A percentile compares a stretch with the other conserved stretches of the same genome.
These are phyloP conservation scores for Populus euphratica DNA, from an alignment of 345 rosid genomes.

Conservation along the genomic window DNA sequence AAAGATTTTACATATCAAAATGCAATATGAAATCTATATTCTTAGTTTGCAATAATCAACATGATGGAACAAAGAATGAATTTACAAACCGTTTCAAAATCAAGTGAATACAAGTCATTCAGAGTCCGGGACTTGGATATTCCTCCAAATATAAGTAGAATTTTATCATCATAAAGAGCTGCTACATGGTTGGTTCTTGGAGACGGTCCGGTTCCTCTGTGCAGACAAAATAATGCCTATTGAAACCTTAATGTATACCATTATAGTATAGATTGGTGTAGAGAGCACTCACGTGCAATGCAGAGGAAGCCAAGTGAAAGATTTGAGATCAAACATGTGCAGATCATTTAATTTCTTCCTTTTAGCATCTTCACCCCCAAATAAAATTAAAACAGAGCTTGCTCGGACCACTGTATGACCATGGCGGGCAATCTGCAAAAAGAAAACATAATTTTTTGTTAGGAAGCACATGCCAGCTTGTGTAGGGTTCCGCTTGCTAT, in stretches of 20 bases:
- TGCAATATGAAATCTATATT: not conserved
- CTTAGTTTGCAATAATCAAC: not conserved
- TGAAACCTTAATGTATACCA: constrained; percentile 1
- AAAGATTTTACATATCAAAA: constrained; percentile 8
- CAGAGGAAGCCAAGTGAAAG: constrained; percentile 92
- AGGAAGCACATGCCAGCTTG: not conserved
- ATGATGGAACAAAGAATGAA: constrained; percentile 1
- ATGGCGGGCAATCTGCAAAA: constrained; percentile 71
- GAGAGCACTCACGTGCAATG: constrained; percentile 73
- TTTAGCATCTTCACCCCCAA: constrained; percentile 91
- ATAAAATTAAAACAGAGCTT: constrained; percentile 68
- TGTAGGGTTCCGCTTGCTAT: not conserved
- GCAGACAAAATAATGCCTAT: constrained; percentile 1
- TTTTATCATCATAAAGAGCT: constrained; percentile 77
- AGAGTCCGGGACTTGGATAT: constrained; percentile 71
- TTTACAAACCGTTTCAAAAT: constrained; percentile 78
- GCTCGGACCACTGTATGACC: constrained; percentile 94
- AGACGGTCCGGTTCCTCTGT: constrained; percentile 85
- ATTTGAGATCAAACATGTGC: constrained; percentile 93
- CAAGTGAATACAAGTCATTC: constrained; percentile 90
- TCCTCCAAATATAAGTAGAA: constrained; percentile 81
- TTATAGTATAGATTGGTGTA: not conserved
- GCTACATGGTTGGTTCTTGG: constrained; percentile 88
- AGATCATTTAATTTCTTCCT: constrained; percentile 90
- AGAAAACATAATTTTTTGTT: constrained; percentile 5